Conservation (phyloP, 108 stramenopile species). For the Seminavis robusta region DNA sequence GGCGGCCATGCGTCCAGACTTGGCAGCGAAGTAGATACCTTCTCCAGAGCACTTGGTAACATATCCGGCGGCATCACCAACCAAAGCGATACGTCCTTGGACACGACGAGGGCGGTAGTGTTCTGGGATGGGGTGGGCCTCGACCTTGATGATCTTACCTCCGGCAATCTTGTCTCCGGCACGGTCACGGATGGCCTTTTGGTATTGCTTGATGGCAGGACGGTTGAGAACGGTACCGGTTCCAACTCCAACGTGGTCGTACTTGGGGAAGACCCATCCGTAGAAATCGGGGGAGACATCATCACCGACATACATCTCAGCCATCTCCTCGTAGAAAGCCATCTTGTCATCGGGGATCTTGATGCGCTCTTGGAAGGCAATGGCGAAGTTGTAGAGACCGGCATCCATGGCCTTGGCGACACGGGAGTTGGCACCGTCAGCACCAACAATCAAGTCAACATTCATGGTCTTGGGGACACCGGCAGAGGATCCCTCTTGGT, state of each 20-base stretch:
- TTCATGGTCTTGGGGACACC: constrained; percentile 80
- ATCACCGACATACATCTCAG: constrained; percentile 98
- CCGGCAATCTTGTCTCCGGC: constrained; percentile 97
- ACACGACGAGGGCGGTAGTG: constrained; percentile 97
- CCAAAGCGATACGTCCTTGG: constrained; percentile 89
- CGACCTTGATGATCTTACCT: constrained; percentile 98
- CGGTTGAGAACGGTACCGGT: constrained; percentile 98
- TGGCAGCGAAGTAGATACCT: constrained; percentile 98
- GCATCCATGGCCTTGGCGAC: constrained; percentile 99
- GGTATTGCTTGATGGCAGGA: constrained; percentile 98
- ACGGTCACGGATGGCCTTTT: constrained; percentile 98
- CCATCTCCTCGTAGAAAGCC: constrained; percentile 97
- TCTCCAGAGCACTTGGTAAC: constrained; percentile 99
- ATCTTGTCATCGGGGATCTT: constrained; percentile 97
- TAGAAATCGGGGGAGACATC: constrained; percentile 98
- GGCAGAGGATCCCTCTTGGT: constrained; percentile 56
- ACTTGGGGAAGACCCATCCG: constrained; percentile 99
- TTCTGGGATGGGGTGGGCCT: constrained; percentile 98
- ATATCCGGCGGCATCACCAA: constrained; percentile 98
- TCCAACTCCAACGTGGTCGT: constrained; percentile 98
- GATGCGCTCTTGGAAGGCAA: constrained; percentile 99
- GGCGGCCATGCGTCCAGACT: constrained; percentile 97
- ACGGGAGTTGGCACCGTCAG: constrained; percentile 97
- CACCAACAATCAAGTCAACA: constrained; percentile 92
- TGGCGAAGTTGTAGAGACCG: constrained; percentile 97